Evolutionary conservation across 805 yeast species (phyloP).

Genomic region (Tetrapisispora iriomotensis): DNA sequence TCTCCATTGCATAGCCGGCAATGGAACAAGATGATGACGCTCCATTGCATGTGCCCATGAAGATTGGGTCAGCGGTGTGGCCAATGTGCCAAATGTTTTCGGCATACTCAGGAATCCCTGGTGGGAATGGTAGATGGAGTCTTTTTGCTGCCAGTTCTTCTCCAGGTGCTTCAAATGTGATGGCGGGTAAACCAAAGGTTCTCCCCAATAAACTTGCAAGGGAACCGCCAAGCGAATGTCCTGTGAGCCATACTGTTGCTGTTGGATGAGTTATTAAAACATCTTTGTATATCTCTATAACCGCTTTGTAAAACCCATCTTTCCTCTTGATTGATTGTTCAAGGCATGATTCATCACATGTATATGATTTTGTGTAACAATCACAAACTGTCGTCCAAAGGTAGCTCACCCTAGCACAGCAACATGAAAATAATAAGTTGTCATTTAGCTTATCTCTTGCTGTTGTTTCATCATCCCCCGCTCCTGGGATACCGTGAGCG

Average conservation of each 20-base stretch:
- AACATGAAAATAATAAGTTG: conserved; percentile 82
- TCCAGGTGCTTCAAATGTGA: conserved; percentile 89
- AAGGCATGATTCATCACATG: conserved; percentile 81
- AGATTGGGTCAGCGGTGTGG: conserved; percentile 94
- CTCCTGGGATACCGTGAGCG: conserved; percentile 67
- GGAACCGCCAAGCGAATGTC: conserved; percentile 93
- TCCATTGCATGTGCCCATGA: conserved; percentile 94
- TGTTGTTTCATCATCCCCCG: conserved; percentile 72
- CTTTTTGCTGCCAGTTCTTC: conserved; percentile 76
- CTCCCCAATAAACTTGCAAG: conserved; percentile 72
- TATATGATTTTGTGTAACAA: conserved; percentile 73
- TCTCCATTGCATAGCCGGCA: conserved; percentile 96
- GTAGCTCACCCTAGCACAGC: conserved; percentile 88
- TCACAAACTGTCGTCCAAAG: conserved; percentile 94
- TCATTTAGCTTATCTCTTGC: conserved; percentile 78
- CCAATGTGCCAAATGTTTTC: conserved; percentile 94
- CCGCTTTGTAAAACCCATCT: conserved; percentile 78
- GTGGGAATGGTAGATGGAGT: conserved; percentile 85
- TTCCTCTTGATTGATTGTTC: conserved; percentile 64
- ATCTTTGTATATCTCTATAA: conserved; percentile 63
- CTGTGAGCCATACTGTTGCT: conserved; percentile 79
- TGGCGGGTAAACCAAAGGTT: conserved; percentile 83
- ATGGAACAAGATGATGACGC: conserved; percentile 80
- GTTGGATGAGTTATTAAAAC: conserved; percentile 59
- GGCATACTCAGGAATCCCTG: conserved; percentile 66